Evolutionary conservation across 352 stramenopile genomes (phyloP).

Genomic region (Phytophthora pluvialis): DNA sequence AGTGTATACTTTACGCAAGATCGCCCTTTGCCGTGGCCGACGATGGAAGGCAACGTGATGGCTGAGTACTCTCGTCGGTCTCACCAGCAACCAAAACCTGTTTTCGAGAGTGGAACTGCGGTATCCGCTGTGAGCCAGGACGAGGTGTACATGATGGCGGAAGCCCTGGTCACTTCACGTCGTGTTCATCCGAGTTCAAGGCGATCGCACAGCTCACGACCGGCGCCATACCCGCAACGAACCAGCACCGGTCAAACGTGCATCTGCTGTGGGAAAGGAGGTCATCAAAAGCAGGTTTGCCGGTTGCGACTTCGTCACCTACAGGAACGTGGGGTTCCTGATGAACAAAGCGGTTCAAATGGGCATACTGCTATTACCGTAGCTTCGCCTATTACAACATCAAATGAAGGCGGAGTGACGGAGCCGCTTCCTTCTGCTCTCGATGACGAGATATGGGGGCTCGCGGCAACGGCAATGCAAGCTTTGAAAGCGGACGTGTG

Average conservation of each 20-base stretch:
- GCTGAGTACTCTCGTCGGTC: not conserved
- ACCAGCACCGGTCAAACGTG: not conserved
- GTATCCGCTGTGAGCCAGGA: not conserved
- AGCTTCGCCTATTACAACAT: not conserved
- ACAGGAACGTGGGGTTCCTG: too few relatives aligned
- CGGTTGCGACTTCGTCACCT: too few relatives aligned
- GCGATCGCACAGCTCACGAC: not conserved
- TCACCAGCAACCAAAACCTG: not conserved
- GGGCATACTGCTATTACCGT: not conserved
- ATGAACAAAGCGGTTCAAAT: not conserved
- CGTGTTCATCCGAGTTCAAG: not conserved
- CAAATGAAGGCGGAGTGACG: not conserved
- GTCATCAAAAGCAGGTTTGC: too few relatives aligned
- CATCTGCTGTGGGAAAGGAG: too few relatives aligned
- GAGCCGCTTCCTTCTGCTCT: not conserved
- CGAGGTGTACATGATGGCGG: not conserved
- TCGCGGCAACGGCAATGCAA: not conserved
- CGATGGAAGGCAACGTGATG: constrained; percentile 4
- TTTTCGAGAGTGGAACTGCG: not conserved
- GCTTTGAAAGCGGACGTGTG: not conserved
- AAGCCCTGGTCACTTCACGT: not conserved
- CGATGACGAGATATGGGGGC: not conserved
- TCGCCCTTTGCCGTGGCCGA: not conserved
- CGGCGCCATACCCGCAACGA: not conserved
- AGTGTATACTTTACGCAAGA: constrained; percentile 3